Base-by-base conservation (phyloP, 257 asterid genomes). In the Apocynum venetum region DNA sequence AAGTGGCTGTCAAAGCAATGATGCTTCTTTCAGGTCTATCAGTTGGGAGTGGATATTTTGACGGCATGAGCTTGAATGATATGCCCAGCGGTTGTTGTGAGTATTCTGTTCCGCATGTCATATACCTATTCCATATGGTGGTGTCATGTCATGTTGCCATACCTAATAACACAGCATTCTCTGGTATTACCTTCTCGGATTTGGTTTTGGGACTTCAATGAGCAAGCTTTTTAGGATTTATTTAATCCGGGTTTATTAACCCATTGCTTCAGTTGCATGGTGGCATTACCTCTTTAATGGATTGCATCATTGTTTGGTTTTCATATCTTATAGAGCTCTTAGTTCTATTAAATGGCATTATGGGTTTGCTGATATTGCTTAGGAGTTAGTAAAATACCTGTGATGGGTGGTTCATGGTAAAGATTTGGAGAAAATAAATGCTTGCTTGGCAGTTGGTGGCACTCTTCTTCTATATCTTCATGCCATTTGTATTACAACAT, bases 1-100 rank as follows among this genome's bases (percentile, higher is more conserved):
- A 93, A 88, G 98, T 98, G 70, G 97, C 97, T 74, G 93, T 92
- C 49, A 93, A 91, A 86, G 98, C 98, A 72, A 88, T 90, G 97
- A 78, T 93, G 96, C 87, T 90, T 78, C 92, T 91, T 87, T 89
- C 98, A 73, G 98, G 97, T 83, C 53, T 87, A 74, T 76, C 94
- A 78, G 91, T 87, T 79, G 87, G 93, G 77, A 86, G 87, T 88
- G 97, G 96, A 80, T 90, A 87, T 83, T 90, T 91, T 80, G 97
- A 89, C 86, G 91, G 92, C 84, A 79, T 93, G 88, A 89, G 91
- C 90, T 87, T 90, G 86, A 93, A 89, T 79, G 99, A 93, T 77
- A 74, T 93, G 89, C 96, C 98, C 2, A 70, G 79, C 75, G 87
- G 89, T 86, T 88, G 94, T 67, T 84, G 99, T 96, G 87, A 93